Conservation (phyloP, 176 grass and related monocot species). For the Poa pratensis region DNA sequence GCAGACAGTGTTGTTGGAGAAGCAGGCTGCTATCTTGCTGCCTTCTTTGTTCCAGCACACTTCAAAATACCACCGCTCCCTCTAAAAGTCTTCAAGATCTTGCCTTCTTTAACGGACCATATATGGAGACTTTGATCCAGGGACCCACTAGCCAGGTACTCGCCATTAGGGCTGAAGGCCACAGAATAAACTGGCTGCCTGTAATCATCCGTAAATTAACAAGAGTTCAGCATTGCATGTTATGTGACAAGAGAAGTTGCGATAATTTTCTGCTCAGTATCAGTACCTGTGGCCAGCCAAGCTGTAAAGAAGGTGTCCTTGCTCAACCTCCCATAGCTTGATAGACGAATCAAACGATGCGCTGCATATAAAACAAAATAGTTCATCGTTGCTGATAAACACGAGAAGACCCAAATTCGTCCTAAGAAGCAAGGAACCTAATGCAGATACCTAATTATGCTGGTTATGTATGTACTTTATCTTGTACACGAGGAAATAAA, state of each 20-base stretch:
- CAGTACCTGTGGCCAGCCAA: slow-evolving; percentile 84
- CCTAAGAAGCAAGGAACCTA: slow-evolving; percentile 15
- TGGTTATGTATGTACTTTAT: background rate
- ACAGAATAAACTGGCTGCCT: slow-evolving; percentile 96
- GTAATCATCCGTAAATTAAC: slow-evolving; percentile 27
- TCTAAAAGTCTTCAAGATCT: slow-evolving; percentile 83
- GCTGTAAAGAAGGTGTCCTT: slow-evolving; percentile 82
- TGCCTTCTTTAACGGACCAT: slow-evolving; percentile 97
- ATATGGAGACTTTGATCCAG: slow-evolving; percentile 93
- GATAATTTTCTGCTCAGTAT: background rate
- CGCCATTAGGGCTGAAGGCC: slow-evolving; percentile 86
- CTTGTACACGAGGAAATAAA: background rate
- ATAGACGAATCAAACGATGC: slow-evolving; percentile 97
- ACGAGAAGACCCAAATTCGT: background rate
- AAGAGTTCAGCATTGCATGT: slow-evolving; percentile 19
- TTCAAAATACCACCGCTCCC: slow-evolving; percentile 93
- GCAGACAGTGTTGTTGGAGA: slow-evolving; percentile 84
- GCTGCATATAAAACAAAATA: slow-evolving; percentile 47
- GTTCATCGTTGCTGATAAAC: slow-evolving; percentile 20
- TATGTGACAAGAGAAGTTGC: slow-evolving; percentile 5
- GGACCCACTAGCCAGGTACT: slow-evolving; percentile 94
- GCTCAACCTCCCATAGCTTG: slow-evolving; percentile 92
- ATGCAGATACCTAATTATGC: slow-evolving; percentile 10
- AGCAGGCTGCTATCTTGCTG: slow-evolving; percentile 94
- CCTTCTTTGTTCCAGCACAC: slow-evolving; percentile 99